Base-by-base conservation (phyloP, 371 early-diverging fungal genomes). In the Rhizopus delemar region DNA sequence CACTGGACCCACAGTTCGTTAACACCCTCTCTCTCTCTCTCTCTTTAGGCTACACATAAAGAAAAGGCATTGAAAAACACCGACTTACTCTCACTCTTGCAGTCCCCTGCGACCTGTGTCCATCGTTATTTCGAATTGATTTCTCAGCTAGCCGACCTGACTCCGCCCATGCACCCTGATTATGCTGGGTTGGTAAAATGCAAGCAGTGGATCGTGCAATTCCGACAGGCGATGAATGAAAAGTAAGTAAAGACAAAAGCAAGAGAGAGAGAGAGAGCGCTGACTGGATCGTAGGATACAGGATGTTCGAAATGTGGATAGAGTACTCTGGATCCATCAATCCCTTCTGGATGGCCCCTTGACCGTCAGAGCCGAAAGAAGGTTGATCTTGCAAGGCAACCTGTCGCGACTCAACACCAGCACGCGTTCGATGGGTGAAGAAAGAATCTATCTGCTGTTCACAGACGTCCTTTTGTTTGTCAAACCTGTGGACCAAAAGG, bases 91-190 rank as follows among this genome's bases (percentile, higher is more conserved):
- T 67, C 71, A 36, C 53, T 78, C 16, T 56, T 78, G 29, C 75
- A 78, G 46, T 58, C 71, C 6, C 79, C 79, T n/a, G 62, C 65
- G n/a, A 62, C 70, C 4, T 73, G 76, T 54, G 70, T 78, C 48
- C 57, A 53, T 62, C 74, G 75, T 31, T 78, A 78, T 51, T 64
- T 57, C 5, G 60, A 69, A 15, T 54, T 70, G 4, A 71, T 78
- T 7, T 59, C 63, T 12, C 63, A 65, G 13, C 34, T 78, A 28
- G 56, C 71, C 8, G 66, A 71, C 8, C 22, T 49, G n/a, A 78
- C 79, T 3, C 56, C 69, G 8, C 57, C 70, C 8, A 66, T 70
- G 66, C 76, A 75, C 60, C 79, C 79, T 2, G 79, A 78, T 59
- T 70, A 65, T 63, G 32, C 51, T 15, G 70, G 74, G 8, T 53